phyloP scores from a whole-genome alignment of 495 filamentous ascomycete genomes.

The Saxophila tyrrhenica region DNA sequence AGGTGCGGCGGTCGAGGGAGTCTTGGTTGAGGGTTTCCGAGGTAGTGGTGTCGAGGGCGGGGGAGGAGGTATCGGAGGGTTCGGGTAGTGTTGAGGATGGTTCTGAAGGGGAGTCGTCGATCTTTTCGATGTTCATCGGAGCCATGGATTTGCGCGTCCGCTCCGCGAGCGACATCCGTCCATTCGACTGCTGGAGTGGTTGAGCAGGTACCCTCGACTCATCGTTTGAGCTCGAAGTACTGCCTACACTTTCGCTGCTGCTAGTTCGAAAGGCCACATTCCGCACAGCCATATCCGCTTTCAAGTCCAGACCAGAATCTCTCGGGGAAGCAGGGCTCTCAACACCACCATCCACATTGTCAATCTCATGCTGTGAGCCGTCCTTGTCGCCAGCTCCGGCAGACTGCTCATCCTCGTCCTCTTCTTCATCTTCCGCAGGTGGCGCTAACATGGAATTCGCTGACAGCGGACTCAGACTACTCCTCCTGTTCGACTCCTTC shows the following conservation, averaged over 20 bases:
- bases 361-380: too few relatives aligned
- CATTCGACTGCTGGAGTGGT: not conserved
- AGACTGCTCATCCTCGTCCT: not conserved
- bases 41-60: not conserved
- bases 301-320: not conserved
- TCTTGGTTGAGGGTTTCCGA: not conserved
- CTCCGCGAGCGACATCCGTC: constrained; percentile 31
- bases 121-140: constrained; percentile 12
- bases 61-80: not conserved
- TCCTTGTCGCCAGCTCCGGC: not conserved
- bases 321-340: not conserved
- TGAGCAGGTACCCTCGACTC: not conserved
- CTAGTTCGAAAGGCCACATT: not conserved
- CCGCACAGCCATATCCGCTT: not conserved
- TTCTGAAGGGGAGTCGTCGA: constrained; percentile 10
- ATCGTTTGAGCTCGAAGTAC: not conserved
- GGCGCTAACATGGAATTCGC: not conserved
- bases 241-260: not conserved
- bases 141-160: constrained; percentile 36
- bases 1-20: constrained; percentile 3
- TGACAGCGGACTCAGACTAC: constrained; percentile 1
- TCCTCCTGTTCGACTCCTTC: constrained; percentile 3
- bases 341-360: not conserved
- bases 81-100: not conserved
- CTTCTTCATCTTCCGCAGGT: constrained; percentile 6